phyloP scores from a whole-genome alignment of 495 filamentous ascomycete genomes.

The Daldinia loculata region DNA sequence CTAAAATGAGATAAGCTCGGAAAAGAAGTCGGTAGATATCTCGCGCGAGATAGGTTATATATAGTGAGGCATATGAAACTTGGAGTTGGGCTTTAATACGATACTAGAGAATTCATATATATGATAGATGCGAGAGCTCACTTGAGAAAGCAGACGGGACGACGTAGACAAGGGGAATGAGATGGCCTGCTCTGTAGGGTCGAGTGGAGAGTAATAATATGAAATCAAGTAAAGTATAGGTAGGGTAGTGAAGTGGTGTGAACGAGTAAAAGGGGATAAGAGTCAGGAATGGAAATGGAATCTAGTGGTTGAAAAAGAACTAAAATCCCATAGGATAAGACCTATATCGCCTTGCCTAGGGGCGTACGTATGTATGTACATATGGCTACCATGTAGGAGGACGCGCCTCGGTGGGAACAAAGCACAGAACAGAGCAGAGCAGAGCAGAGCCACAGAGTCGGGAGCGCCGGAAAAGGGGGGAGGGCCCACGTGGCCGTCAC shows the following conservation, averaged over 20 bases:
- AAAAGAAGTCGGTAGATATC: background rate
- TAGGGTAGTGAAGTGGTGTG: background rate
- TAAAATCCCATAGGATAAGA: background rate
- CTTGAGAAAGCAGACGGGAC: background rate
- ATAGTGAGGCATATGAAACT: background rate
- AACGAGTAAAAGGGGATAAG: background rate
- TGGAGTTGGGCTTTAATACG: background rate
- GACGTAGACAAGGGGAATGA: background rate
- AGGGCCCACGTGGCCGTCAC: background rate
- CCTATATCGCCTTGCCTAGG: no score
- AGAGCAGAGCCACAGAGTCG: background rate
- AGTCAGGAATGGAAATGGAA: no score
- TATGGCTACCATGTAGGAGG: background rate
- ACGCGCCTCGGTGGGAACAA: background rate
- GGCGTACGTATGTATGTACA: no score
- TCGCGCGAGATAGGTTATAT: background rate
- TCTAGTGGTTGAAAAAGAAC: background rate
- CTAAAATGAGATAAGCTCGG: constrained; percentile 39
- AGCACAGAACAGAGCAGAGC: background rate
- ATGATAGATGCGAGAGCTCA: background rate
- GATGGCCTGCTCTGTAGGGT: background rate
- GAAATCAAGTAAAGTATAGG: background rate
- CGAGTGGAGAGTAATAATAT: background rate
- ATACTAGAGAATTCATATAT: background rate
- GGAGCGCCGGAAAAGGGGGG: background rate